Conservation (phyloP, 2,329 filamentous ascomycete species). For the Sporothrix brasiliensis region DNA sequence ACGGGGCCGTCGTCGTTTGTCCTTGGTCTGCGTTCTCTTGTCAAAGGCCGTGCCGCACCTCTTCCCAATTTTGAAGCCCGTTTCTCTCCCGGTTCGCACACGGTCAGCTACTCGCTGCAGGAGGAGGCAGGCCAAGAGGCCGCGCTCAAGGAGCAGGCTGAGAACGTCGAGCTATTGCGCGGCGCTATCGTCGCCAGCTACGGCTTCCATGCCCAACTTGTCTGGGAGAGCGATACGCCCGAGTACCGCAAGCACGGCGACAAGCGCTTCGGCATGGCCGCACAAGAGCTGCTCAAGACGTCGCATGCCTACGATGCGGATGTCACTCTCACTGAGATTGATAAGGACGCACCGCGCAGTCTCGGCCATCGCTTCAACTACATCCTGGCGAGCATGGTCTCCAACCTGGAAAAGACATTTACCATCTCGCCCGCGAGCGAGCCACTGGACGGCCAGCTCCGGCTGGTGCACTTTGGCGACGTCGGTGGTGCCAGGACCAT, state of each 20-base stretch:
- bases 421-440: slow-evolving; percentile 73
- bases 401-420: slow-evolving; percentile 79
- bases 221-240: slow-evolving; percentile 86
- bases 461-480: slow-evolving; percentile 74
- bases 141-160: slow-evolving; percentile 35
- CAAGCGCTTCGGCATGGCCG: slow-evolving; percentile 82
- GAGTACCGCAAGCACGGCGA: slow-evolving; percentile 77
- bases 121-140: slow-evolving; percentile 14
- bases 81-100: slow-evolving; percentile 62
- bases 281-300: slow-evolving; percentile 67
- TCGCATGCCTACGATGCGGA: slow-evolving; percentile 55
- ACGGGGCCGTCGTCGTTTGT: slow-evolving; percentile 53
- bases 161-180: slow-evolving; percentile 53
- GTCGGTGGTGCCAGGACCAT: slow-evolving; percentile 68
- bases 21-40: slow-evolving; percentile 61
- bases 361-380: slow-evolving; percentile 65
- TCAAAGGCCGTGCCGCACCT: slow-evolving; percentile 57
- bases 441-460: slow-evolving; percentile 70
- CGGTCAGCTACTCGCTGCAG: slow-evolving; percentile 47
- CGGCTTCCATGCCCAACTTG: slow-evolving; percentile 84
- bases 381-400: slow-evolving; percentile 73
- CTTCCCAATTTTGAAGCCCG: slow-evolving; percentile 65
- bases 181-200: slow-evolving; percentile 85
- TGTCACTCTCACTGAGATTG: slow-evolving; percentile 43
- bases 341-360: slow-evolving; percentile 25